Conservation (phyloP, 1,284 basidiomycete genomes). For the Pholiota adiposa region DNA sequence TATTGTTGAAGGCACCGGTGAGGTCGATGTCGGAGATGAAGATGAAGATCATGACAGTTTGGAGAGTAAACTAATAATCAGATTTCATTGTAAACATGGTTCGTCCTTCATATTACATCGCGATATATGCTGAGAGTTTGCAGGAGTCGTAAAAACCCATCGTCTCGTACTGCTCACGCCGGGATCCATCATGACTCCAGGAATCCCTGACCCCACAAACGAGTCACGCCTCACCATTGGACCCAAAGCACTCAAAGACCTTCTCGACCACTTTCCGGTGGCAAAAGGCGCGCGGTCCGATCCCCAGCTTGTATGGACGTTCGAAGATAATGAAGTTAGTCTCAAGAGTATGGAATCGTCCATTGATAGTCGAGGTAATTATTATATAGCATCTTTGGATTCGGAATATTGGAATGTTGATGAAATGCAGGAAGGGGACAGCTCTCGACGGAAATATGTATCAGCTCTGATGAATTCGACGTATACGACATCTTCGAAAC, state of each 20-base stretch:
- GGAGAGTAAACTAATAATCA: slow-evolving; percentile 72
- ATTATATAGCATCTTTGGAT: neutral
- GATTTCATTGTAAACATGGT: slow-evolving; percentile 83
- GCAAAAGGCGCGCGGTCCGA: slow-evolving; percentile 65
- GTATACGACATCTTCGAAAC: slow-evolving; percentile 63
- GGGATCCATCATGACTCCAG: slow-evolving; percentile 63
- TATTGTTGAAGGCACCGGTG: slow-evolving; percentile 55
- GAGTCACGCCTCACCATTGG: slow-evolving; percentile 74
- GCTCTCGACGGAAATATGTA: slow-evolving; percentile 71
- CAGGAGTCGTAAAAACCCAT: slow-evolving; percentile 82
- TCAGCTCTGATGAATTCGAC: slow-evolving; percentile 79
- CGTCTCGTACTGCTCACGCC: slow-evolving; percentile 63
- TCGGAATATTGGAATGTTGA: no score
- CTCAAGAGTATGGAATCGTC: slow-evolving; percentile 72
- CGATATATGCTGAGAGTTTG: slow-evolving; percentile 9
- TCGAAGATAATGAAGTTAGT: slow-evolving; percentile 64
- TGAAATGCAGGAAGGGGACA: slow-evolving; percentile 58
- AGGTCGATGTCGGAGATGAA: slow-evolving; percentile 35
- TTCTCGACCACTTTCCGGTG: slow-evolving; percentile 80
- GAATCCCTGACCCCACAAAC: slow-evolving; percentile 51
- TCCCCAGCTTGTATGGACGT: slow-evolving; percentile 78
- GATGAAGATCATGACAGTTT: slow-evolving; percentile 62
- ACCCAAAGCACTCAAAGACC: slow-evolving; percentile 69
- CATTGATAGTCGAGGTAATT: slow-evolving; percentile 65
- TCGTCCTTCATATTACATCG: slow-evolving; percentile 17